Evolutionary conservation across 331 rosid species (phyloP).

Genomic region (Arachis monticola): DNA sequence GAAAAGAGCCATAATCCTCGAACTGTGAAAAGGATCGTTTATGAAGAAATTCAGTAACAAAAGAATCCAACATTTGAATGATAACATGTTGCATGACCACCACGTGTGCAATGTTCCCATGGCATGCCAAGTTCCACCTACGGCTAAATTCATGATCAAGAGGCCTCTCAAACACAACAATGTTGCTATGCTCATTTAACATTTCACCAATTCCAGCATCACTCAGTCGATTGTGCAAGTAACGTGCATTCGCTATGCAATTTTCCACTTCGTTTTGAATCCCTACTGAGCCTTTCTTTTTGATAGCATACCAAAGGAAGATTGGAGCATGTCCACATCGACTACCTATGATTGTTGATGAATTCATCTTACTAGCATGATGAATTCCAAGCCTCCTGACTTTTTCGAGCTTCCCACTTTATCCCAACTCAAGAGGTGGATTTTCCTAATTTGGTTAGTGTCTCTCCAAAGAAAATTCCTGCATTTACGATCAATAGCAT

Average conservation of each 20-base stretch:
- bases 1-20: slow-evolving; percentile 9
- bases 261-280: slow-evolving; percentile 68
- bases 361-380: too few species aligned
- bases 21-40: slow-evolving; percentile 49
- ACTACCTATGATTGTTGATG: slow-evolving; percentile 60
- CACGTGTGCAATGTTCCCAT: too few species aligned
- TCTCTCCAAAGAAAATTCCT: too few species aligned
- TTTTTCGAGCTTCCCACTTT: too few species aligned
- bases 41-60: slow-evolving; percentile 18
- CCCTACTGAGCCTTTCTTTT: slow-evolving; percentile 57
- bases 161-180: too few species aligned
- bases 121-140: too few species aligned
- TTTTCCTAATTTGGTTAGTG: too few species aligned
- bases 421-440: too few species aligned
- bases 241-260: slow-evolving; percentile 44
- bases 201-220: neutral
- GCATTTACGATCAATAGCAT: too few species aligned
- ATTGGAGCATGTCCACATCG: slow-evolving; percentile 74
- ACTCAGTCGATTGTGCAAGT: neutral
- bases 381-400: too few species aligned
- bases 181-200: neutral
- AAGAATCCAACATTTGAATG: too few species aligned
- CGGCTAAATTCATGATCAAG: too few species aligned
- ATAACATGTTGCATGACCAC: neutral
- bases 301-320: slow-evolving; percentile 60